Percentiles rank a stretch among this genome's conserved stretches.
phyloP scores from a whole-genome alignment of 2,329 filamentous ascomycete genomes.

The Ophiostoma tasmaniense region DNA sequence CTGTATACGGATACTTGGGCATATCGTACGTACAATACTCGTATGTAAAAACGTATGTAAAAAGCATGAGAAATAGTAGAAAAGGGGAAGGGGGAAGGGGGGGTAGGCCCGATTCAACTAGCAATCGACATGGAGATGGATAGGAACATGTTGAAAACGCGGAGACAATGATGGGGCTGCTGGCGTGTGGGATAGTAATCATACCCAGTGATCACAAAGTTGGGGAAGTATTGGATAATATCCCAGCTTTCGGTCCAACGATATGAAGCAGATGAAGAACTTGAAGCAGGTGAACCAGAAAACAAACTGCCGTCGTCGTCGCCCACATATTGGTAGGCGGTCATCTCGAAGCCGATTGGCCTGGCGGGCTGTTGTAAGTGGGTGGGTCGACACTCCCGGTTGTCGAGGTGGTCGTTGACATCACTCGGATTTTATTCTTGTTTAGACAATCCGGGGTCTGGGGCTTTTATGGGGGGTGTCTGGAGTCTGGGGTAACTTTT shows the following conservation, averaged over 20 bases:
- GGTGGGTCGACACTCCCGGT: background rate
- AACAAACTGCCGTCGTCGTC: background rate
- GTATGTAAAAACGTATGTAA: too few species aligned
- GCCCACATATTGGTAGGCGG: background rate
- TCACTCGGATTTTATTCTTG: background rate
- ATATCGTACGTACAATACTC: too few species aligned
- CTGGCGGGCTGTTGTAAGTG: background rate
- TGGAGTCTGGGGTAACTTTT: background rate
- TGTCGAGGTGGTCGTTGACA: background rate
- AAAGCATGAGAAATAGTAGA: too few species aligned
- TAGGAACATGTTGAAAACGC: background rate
- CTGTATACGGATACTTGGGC: too few species aligned
- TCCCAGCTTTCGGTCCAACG: too few species aligned
- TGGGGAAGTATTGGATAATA: background rate
- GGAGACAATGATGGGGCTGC: background rate
- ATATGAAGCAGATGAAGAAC: too few species aligned
- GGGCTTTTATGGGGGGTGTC: background rate
- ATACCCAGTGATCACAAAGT: background rate
- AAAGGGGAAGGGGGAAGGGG: too few species aligned
- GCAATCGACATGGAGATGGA: background rate
- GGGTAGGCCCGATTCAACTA: background rate
- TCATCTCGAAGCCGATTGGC: background rate
- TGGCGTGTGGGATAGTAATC: background rate
- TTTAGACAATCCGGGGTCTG: background rate
- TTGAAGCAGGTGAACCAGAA: background rate